Evolutionary conservation across 768 basidiomycete genomes (phyloP).

Genomic region (Sutorius australiensis): DNA sequence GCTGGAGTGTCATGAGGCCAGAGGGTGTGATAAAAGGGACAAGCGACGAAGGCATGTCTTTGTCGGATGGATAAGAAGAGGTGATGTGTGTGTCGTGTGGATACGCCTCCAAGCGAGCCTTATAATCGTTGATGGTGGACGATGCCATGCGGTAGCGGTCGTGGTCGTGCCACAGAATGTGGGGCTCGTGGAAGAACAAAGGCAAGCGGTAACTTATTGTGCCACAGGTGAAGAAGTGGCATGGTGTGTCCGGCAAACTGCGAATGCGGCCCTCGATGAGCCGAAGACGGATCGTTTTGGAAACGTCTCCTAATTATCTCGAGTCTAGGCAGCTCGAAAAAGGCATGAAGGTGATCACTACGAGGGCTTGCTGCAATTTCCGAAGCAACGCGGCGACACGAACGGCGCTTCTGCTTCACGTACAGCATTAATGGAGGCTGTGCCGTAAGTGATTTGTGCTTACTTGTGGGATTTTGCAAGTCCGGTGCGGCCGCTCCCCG

Average conservation of each 20-base stretch:
- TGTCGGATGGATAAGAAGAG: conserved; percentile 12
- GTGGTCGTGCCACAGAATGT: conserved; percentile 17
- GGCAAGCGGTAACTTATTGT: conserved; percentile 12
- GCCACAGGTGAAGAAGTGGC: conserved; percentile 18
- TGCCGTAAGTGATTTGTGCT: conserved; percentile 8
- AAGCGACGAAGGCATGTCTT: conserved; percentile 26
- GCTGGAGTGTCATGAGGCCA: conserved; percentile 27
- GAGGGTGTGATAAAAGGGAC: conserved; percentile 25
- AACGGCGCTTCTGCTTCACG: conserved; percentile 22
- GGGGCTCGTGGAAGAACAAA: conserved; percentile 7
- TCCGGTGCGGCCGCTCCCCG: conserved; percentile 17
- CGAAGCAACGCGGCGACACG: conserved; percentile 22
- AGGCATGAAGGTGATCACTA: conserved; percentile 19
- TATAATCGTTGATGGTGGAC: conserved; percentile 18
- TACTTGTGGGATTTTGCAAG: conserved; percentile 4
- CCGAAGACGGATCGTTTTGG: conserved; percentile 14
- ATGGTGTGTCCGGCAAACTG: conserved; percentile 2
- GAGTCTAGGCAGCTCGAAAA: conserved; percentile 18
- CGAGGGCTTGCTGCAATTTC: conserved; percentile 20
- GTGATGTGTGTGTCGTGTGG: conserved; percentile 15
- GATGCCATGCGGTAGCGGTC: conserved; percentile 19
- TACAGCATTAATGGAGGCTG: conserved; percentile 17
- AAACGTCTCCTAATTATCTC: conserved; percentile 6
- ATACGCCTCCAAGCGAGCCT: conserved; percentile 6
- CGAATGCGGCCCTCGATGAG: conserved; percentile 11